Evolutionary conservation across 345 rosid species (phyloP).

Genomic region (Eucalyptus lansdowneana): DNA sequence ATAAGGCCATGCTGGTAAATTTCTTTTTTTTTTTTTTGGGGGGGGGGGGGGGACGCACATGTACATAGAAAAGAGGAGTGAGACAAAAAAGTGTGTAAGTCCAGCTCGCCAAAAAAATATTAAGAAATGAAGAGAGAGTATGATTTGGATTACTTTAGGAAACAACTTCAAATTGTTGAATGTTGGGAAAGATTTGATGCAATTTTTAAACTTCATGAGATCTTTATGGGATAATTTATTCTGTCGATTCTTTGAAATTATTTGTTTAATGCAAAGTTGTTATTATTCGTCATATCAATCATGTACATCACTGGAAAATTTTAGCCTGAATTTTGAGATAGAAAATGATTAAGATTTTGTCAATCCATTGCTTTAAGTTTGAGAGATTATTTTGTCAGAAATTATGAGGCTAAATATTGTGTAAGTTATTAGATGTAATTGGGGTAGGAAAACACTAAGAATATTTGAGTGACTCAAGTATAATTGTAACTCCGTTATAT

Average conservation of each 20-base stretch:
- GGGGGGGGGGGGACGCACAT: too few species aligned
- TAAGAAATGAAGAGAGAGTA: background rate
- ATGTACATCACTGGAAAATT: background rate
- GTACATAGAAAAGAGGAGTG: background rate
- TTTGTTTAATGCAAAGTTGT: background rate
- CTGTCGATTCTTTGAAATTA: background rate
- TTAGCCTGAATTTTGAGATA: background rate
- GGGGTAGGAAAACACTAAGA: background rate
- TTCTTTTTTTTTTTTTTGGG: too few species aligned
- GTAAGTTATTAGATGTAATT: too few species aligned
- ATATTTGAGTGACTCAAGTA: background rate
- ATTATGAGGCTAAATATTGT: too few species aligned
- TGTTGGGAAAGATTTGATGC: background rate
- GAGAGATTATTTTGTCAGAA: background rate
- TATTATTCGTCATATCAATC: background rate
- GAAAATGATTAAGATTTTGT: background rate
- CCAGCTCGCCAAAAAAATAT: background rate
- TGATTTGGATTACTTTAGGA: background rate
- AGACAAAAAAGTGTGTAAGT: background rate
- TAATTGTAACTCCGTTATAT: too few species aligned
- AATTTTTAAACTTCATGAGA: background rate
- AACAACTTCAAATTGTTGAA: background rate
- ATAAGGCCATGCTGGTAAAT: too few species aligned
- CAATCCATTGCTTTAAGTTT: background rate
- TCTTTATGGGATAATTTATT: background rate